phyloP scores from a whole-genome alignment of 768 basidiomycete genomes.

The Cubamyces sp. region DNA sequence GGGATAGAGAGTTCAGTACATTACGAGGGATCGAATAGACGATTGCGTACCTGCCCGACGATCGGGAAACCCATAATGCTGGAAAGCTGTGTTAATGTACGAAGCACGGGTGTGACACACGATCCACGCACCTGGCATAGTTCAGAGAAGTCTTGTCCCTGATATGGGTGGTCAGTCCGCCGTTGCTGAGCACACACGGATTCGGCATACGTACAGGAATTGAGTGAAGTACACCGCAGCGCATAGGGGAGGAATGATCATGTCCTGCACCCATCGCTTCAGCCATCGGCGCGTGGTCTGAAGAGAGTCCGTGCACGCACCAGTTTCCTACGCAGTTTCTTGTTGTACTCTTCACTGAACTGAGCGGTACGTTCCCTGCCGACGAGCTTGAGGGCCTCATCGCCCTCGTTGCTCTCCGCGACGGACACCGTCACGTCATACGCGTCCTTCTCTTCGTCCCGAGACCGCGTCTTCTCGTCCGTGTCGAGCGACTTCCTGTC shows the following conservation, averaged over 20 bases:
- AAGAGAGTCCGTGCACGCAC: slow-evolving; percentile 37
- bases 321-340: slow-evolving; percentile 58
- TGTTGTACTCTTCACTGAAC: slow-evolving; percentile 67
- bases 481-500: slow-evolving; percentile 22
- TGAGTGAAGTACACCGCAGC: slow-evolving; percentile 73
- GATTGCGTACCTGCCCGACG: slow-evolving; percentile 51
- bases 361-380: slow-evolving; percentile 51
- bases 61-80: slow-evolving; percentile 73
- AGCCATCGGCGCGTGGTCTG: neutral
- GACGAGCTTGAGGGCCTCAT: slow-evolving; percentile 65
- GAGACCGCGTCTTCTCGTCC: slow-evolving; percentile 16
- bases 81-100: neutral
- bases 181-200: neutral
- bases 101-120: neutral
- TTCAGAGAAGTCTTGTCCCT: slow-evolving; percentile 74
- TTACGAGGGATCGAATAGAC: neutral
- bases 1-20: neutral
- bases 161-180: neutral
- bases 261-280: slow-evolving; percentile 41
- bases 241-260: slow-evolving; percentile 56
- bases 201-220: slow-evolving; percentile 49
- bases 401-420: slow-evolving; percentile 48
- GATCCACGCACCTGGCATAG: slow-evolving; percentile 57
- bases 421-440: slow-evolving; percentile 22
- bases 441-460: slow-evolving; percentile 29